A percentile compares a stretch with the other conserved stretches of the same genome.
These are phyloP conservation scores for Fusarium brachygibbosum DNA, from an alignment of 2,329 filamentous ascomycete genomes.

Conservation along the genomic window DNA sequence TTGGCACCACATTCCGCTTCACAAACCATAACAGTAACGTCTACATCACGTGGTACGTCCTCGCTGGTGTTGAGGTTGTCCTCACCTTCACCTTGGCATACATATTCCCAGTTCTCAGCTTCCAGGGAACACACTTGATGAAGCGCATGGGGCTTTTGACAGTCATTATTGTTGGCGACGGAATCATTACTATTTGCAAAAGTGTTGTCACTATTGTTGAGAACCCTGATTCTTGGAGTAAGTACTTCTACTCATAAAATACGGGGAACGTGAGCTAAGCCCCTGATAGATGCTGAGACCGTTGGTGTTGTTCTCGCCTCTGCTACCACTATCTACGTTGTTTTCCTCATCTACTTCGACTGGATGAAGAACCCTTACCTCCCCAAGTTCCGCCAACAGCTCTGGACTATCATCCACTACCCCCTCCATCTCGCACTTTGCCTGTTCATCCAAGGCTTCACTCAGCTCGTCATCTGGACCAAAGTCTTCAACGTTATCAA, in stretches of 20 bases:
- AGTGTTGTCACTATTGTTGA: slow-evolving; percentile 65
- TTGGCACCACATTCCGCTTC: slow-evolving; percentile 59
- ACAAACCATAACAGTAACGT: slow-evolving; percentile 52
- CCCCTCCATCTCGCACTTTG: slow-evolving; percentile 74
- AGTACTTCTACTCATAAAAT: not conserved
- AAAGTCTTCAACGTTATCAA: slow-evolving; percentile 55
- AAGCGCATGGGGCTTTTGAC: slow-evolving; percentile 74
- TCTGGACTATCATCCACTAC: slow-evolving; percentile 71
- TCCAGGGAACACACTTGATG: slow-evolving; percentile 73
- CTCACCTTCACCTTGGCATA: slow-evolving; percentile 67
- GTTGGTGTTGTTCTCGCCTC: slow-evolving; percentile 59
- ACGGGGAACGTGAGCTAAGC: slow-evolving; percentile 13
- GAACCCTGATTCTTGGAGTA: slow-evolving; percentile 58
- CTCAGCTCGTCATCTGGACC: slow-evolving; percentile 66
- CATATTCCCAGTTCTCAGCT: slow-evolving; percentile 68
- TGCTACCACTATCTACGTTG: slow-evolving; percentile 59
- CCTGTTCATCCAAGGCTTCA: slow-evolving; percentile 73
- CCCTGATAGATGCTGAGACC: slow-evolving; percentile 51
- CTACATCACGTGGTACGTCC: slow-evolving; percentile 65
- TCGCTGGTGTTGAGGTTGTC: slow-evolving; percentile 66
- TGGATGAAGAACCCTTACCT: slow-evolving; percentile 75
- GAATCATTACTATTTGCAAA: slow-evolving; percentile 69
- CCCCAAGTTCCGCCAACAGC: slow-evolving; percentile 68
- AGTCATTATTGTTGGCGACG: slow-evolving; percentile 75
- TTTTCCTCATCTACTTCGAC: slow-evolving; percentile 67